Conservation (phyloP, 2,329 filamentous ascomycete genomes). For the Akanthomyces lecanii region DNA sequence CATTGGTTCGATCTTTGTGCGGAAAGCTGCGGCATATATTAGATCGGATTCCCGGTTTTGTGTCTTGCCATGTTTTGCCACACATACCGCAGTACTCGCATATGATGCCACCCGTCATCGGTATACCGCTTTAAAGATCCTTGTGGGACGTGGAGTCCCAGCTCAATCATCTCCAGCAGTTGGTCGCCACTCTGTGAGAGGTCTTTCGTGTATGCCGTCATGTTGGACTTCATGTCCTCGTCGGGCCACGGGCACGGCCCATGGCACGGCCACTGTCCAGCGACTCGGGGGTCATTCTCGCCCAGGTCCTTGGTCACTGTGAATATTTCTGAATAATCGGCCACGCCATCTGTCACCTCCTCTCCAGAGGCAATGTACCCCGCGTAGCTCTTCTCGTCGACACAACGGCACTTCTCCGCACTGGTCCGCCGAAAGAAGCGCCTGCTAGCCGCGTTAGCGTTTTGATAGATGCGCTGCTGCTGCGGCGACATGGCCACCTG, state of each 20-base stretch:
- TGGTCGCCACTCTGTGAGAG: constrained; percentile 40
- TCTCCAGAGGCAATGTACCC: constrained; percentile 49
- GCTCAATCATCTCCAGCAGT: constrained; percentile 42
- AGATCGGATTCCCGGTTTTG: not conserved
- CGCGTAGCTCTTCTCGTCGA: constrained; percentile 42
- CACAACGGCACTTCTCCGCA: constrained; percentile 37
- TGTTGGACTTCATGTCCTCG: constrained; percentile 34
- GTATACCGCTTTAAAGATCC: constrained; percentile 40
- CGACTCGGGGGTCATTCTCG: constrained; percentile 35
- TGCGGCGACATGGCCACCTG: constrained; percentile 37
- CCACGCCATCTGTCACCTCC: constrained; percentile 44
- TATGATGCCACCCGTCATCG: constrained; percentile 48
- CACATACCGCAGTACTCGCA: constrained; percentile 42
- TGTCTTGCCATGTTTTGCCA: not conserved
- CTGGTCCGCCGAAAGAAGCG: constrained; percentile 36
- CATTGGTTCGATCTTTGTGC: constrained; percentile 35
- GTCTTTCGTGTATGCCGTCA: constrained; percentile 38
- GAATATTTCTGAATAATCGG: constrained; percentile 50
- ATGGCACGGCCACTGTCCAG: constrained; percentile 44
- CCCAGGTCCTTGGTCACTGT: constrained; percentile 47
- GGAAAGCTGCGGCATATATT: constrained; percentile 28
- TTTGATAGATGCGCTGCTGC: constrained; percentile 34
- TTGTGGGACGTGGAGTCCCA: constrained; percentile 38
- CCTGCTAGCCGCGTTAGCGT: constrained; percentile 34
- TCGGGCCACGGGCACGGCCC: constrained; percentile 47